Percentiles rank a stretch among this genome's conserved stretches.
Conservation (phyloP, 2,329 filamentous ascomycete genomes). For the Thielaviopsis ethacetica region DNA sequence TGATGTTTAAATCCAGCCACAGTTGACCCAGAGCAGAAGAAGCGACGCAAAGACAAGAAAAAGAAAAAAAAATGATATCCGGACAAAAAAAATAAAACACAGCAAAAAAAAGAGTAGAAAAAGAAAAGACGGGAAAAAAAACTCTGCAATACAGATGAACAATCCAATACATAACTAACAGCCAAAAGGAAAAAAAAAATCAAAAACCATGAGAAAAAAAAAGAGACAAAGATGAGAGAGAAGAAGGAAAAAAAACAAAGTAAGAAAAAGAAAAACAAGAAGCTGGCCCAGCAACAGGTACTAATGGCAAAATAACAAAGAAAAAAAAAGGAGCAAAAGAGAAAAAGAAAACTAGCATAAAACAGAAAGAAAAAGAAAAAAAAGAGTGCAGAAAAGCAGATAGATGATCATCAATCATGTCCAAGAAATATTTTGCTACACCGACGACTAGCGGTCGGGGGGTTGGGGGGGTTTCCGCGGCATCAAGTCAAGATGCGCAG, state of each 20-base stretch:
- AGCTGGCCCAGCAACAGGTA: neutral
- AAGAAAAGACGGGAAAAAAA: neutral
- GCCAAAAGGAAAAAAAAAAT: neutral
- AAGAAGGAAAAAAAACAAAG: neutral
- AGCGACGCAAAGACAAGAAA: neutral
- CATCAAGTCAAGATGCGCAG: neutral
- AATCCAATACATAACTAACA: constrained; percentile 1
- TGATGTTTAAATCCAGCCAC: neutral
- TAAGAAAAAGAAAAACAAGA: constrained; percentile 1
- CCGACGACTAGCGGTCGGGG: neutral
- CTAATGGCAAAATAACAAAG: neutral
- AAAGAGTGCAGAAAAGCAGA: constrained; percentile 1
- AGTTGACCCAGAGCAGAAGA: neutral
- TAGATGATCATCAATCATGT: neutral
- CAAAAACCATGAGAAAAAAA: neutral
- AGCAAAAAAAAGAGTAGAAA: neutral
- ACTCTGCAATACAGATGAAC: neutral
- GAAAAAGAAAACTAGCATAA: neutral
- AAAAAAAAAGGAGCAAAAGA: neutral
- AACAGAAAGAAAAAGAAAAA: constrained; percentile 2
- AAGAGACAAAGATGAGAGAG: neutral
- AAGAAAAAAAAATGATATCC: neutral
- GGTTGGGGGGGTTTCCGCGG: neutral
- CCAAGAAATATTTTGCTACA: constrained; percentile 1
- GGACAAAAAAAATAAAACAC: neutral